Evolutionary conservation across 2,329 filamentous ascomycete genomes (phyloP), one percentile per base, ranked within the genome.

Genomic region (Xylariaceae sp.): DNA sequence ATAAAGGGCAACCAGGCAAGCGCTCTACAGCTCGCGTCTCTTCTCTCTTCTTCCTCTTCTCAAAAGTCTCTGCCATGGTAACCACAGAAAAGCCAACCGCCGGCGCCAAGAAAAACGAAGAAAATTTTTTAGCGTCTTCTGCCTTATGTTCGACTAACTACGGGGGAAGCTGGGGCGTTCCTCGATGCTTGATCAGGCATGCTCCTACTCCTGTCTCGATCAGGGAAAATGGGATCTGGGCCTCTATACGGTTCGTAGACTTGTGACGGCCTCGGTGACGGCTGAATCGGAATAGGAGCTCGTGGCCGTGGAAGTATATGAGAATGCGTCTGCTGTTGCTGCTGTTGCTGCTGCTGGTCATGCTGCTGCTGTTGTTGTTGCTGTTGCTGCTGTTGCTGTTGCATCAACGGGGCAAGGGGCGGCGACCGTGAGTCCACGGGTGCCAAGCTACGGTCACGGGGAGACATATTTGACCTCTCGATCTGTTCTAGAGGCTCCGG

Each of bases 201-300:
- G 53, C 65, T 68, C 53, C 68, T 64, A 23, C 67, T 65, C 60
- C 71, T 68, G 47, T 73, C 70, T 66, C 71, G 65, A 56, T 71
- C 66, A 30, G 70, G 70, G 44, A 72, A 73, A 55, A 73, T 72
- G 18, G 71, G 71, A 58, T 72, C 71, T 52, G 67, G 59, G 7
- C 59, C 57, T 15, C 69, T 67, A 48, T 67, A 68, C 30, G 63
- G 64, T 30, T 70, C 69, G 58, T 71, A 70, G 9, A 57, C 17
- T 13, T 66, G 66, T 17, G 58, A 35, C 51, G 58, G 66, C 57
- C 65, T 64, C 53, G 66, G 65, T 8, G 66, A 64, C 39, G 62
- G 65, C 57, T 67, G 64, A 48, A 69, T 67, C 51, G 67, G 67
- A 42, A 60, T 62, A 57, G 65, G 62, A 23, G 47, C 37, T 53